These are phyloP conservation scores for Penicillium silybi DNA, from an alignment of 495 filamentous ascomycete genomes.

Conservation along the genomic window DNA sequence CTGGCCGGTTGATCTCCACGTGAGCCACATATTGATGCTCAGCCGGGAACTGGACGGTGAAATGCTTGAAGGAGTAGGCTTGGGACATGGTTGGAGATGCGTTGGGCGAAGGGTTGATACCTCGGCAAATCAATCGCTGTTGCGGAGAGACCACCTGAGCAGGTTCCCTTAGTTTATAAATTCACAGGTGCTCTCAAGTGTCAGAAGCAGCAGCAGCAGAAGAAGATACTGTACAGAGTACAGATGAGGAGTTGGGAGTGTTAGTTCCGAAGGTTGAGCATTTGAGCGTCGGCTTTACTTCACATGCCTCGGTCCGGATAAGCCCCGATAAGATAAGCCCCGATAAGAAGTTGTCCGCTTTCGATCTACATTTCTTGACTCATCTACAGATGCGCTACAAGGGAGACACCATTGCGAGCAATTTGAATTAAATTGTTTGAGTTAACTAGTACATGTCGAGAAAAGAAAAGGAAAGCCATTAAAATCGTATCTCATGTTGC, in stretches of 20 bases:
- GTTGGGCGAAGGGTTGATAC: background rate
- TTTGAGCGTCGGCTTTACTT: background rate
- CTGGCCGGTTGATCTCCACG: constrained; percentile 87
- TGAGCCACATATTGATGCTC: constrained; percentile 70
- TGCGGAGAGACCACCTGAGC: background rate
- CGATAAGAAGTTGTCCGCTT: constrained; percentile 5
- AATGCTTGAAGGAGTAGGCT: constrained; percentile 58
- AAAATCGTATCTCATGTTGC: constrained; percentile 1
- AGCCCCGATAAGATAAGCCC: constrained; percentile 11
- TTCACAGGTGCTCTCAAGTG: background rate
- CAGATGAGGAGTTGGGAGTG: background rate
- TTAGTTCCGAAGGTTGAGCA: background rate
- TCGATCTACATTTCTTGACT: background rate
- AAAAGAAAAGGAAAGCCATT: background rate
- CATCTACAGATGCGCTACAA: background rate
- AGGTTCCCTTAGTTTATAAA: background rate
- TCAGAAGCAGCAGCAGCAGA: background rate
- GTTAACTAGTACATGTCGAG: background rate
- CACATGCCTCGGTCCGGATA: constrained; percentile 19
- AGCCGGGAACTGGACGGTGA: constrained; percentile 67
- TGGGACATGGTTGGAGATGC: constrained; percentile 17
- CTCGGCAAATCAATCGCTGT: background rate
- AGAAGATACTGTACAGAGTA: background rate
- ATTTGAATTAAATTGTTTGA: background rate
- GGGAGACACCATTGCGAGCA: background rate